phyloP scores from a whole-genome alignment of 2,329 filamentous ascomycete genomes.

The Colletotrichum sojae region DNA sequence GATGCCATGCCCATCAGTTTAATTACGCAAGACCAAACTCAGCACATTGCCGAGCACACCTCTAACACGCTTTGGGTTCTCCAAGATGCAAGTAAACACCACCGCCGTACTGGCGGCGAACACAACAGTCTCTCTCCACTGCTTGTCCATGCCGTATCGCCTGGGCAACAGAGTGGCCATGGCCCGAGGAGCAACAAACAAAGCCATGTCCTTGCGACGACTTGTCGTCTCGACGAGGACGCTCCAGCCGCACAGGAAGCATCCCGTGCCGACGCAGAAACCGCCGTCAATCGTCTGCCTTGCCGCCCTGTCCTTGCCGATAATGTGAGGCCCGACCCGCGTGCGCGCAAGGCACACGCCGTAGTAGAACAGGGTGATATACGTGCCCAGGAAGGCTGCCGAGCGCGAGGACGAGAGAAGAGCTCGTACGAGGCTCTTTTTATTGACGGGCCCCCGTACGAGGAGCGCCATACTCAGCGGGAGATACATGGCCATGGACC shows the following conservation, averaged over 20 bases:
- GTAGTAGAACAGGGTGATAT: slow-evolving; percentile 87
- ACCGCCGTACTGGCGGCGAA: slow-evolving; percentile 79
- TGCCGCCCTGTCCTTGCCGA: slow-evolving; percentile 65
- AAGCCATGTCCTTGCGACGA: slow-evolving; percentile 80
- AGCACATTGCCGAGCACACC: slow-evolving; percentile 78
- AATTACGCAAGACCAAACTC: slow-evolving; percentile 61
- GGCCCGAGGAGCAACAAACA: slow-evolving; percentile 86
- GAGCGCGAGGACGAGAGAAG: slow-evolving; percentile 75
- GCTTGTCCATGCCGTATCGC: slow-evolving; percentile 72
- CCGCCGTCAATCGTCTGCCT: slow-evolving; percentile 71
- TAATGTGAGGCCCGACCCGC: slow-evolving; percentile 77
- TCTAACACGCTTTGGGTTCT: slow-evolving; percentile 74
- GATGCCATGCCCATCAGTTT: slow-evolving; percentile 22
- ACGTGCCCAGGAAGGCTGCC: slow-evolving; percentile 82
- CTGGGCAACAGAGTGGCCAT: slow-evolving; percentile 81
- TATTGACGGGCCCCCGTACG: slow-evolving; percentile 63
- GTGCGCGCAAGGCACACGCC: slow-evolving; percentile 84
- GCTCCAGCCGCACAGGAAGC: slow-evolving; percentile 85
- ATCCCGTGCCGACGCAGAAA: slow-evolving; percentile 80
- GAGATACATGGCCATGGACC: slow-evolving; percentile 82
- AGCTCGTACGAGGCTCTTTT: slow-evolving; percentile 61
- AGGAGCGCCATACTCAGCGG: slow-evolving; percentile 79
- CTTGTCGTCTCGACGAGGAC: slow-evolving; percentile 78
- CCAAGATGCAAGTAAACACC: slow-evolving; percentile 76
- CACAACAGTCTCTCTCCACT: slow-evolving; percentile 76